Base-by-base conservation (phyloP, 140 eudicot species). In the Flaveria floridana region DNA sequence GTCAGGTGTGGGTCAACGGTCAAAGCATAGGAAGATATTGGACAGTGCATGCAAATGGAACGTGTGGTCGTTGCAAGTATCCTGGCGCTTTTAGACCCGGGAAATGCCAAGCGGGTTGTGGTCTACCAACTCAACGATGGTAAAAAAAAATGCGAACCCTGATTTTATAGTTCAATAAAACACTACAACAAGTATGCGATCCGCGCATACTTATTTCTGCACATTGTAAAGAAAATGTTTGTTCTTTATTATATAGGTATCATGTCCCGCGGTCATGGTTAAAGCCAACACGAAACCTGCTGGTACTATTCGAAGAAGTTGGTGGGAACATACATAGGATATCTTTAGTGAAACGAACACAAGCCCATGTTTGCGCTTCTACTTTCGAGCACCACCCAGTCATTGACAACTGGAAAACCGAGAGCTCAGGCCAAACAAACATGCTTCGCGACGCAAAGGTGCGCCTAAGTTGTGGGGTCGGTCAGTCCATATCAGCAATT, bases 191-290 rank as follows among this genome's bases (percentile, higher is more conserved):
- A 57, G 10, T 57, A 23, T 56, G n/a, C 0, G 3, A 13, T 44
- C 14, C 50, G 14, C 0, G 3, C 50, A 2, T 48, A 48, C 13
- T 2, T 48, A 10, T 11, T 48, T 11, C 1, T 13, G 13, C 4
- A 10, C 2, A 48, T 48, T 48, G 18, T 48, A 57, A 57, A 18
- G 6, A 9, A 57, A 9, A 57, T 57, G n/a, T 12, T 68, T n/a
- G 52, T 42, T 76, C 21, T 44, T 39, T 55, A 21, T 51, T 56
- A n/a, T n/a, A n/a, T n/a, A 92, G 97, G 98, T 93, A 93, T 83
- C 98, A 93, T 75, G 96, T 93, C 21, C 97, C 98, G 0, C 86
- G 94, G n/a, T 83, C 93, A 12, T 93, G 98, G 98, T 65, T 93
- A 82, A 82, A 85, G 58, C 96, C 94, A 10, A 80, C 68, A 19